phyloP scores from a whole-genome alignment of 2,329 filamentous ascomycete genomes.

The Colletotrichum costaricense region DNA sequence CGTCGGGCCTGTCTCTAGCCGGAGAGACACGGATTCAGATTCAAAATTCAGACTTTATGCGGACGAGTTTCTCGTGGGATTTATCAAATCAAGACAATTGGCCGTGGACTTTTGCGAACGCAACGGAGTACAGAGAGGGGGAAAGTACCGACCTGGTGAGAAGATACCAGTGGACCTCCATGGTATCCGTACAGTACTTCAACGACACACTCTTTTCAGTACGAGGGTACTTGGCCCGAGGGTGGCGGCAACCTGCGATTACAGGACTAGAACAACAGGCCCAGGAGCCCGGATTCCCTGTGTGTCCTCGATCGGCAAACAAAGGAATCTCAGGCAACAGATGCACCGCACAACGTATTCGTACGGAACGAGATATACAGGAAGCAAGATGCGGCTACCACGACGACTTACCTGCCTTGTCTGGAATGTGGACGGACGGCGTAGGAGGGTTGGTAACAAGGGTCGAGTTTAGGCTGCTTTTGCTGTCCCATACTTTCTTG shows the following conservation, averaged over 20 bases:
- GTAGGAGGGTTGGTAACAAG: not conserved
- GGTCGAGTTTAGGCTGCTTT: not conserved
- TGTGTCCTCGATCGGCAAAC: not conserved
- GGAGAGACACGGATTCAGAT: conserved; percentile 26
- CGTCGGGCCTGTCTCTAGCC: conserved; percentile 24
- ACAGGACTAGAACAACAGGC: not conserved
- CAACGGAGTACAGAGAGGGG: conserved; percentile 10
- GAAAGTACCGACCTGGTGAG: conserved; percentile 3
- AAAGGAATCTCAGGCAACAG: not conserved
- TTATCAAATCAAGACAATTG: conserved; percentile 23
- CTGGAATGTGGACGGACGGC: not conserved
- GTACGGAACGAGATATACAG: not conserved
- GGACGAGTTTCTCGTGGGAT: conserved; percentile 5
- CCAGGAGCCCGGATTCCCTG: not conserved
- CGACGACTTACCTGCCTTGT: conserved; percentile 16
- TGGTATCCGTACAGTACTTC: not conserved
- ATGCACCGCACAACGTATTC: not conserved
- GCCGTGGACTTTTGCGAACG: conserved; percentile 19
- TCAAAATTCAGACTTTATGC: conserved; percentile 20
- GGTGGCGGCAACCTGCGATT: conserved; percentile 19
- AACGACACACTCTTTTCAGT: not conserved
- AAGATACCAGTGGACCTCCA: not conserved
- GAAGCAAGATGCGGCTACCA: not conserved
- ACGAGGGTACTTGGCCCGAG: not conserved
- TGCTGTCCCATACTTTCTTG: not conserved